Evolutionary conservation across 192 early-diverging fungal species (phyloP).

Genomic region (Endogone sp.): DNA sequence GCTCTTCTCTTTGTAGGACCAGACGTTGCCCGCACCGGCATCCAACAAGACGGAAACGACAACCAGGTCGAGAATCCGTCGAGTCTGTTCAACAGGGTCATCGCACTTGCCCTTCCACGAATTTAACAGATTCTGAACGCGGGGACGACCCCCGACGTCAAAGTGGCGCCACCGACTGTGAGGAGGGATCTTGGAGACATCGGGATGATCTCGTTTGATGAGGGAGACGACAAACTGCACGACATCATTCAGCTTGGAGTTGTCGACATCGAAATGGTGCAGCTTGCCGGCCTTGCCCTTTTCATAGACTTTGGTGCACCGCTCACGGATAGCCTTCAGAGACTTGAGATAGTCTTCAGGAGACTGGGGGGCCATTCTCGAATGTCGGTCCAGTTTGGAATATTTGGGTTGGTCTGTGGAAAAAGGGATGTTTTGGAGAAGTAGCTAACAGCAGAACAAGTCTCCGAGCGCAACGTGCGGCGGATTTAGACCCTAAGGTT

Average conservation of each 20-base stretch:
- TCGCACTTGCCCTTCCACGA: constrained; percentile 34
- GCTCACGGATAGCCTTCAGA: constrained; percentile 72
- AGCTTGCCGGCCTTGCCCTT: constrained; percentile 52
- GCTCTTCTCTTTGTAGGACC: constrained; percentile 63
- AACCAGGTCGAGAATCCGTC: constrained; percentile 79
- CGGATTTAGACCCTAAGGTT: too few species aligned
- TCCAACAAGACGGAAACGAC: constrained; percentile 89
- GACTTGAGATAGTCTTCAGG: constrained; percentile 53
- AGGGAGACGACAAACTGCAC: constrained; percentile 57
- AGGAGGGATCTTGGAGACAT: constrained; percentile 74
- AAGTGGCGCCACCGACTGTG: constrained; percentile 91
- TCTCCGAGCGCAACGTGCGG: too few species aligned
- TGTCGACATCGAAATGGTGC: constrained; percentile 70
- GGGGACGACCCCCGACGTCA: constrained; percentile 47
- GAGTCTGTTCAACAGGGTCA: constrained; percentile 48
- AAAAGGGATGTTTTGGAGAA: too few species aligned
- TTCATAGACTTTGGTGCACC: constrained; percentile 56
- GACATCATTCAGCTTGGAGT: constrained; percentile 54
- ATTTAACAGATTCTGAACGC: constrained; percentile 42
- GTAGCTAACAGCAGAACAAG: too few species aligned
- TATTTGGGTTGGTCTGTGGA: too few species aligned
- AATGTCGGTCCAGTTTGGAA: too few species aligned
- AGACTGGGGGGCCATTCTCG: too few species aligned
- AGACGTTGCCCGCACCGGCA: constrained; percentile 84
- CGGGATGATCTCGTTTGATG: constrained; percentile 32